Base-by-base conservation (phyloP, 2,329 filamentous ascomycete species). In the Pseudohalonectria lignicola region DNA sequence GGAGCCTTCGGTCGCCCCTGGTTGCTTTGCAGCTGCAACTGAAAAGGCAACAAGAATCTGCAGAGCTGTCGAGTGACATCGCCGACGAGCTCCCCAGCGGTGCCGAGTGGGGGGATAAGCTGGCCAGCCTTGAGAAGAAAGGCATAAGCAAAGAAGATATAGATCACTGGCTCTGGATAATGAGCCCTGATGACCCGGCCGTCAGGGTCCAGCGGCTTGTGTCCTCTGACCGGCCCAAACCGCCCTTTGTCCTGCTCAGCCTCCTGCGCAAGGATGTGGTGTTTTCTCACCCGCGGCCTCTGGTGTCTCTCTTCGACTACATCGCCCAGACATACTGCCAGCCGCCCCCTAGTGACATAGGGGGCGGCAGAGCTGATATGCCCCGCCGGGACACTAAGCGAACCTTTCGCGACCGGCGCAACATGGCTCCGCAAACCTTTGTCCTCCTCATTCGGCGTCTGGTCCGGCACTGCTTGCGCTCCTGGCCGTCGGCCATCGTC, bases 151-250 rank as follows among this genome's bases (percentile, higher is more conserved):
- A 49, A 39, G 47, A 48, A 2, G 53, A 64, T 29, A 35, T 66
- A 21, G 52, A 55, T 11, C 56, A 59, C 29, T 66, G 63, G 63
- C 39, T 58, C 30, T 64, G 60, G 61, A 61, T 67, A 18, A 34
- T 67, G 15, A 53, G 49, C 1, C 57, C 50, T 0, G 41, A 52
- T 6, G 46, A 55, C 34, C 53, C 54, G 7, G 63, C 65, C 39
- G 46, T 36, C 30, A 56, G 56, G 12, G 48, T 61, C 6, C 44
- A 55, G 32, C 55, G 63, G 10, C 53, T 66, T 17, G 36, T 61
- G 29, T 54, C 52, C 1, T 51, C 45, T 15, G 46, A 55, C 18
- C 45, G 42, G 8, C 53, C 50, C 7, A 62, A 60, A 39, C 63
- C 63, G 3, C 43, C 61, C 4, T 67, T 67, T 26, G 43, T 67